Percentiles rank a stretch among this genome's conserved stretches.
Evolutionary conservation across 2,329 filamentous ascomycete species (phyloP).

Genomic region (Arthrobotrys megalospora): DNA sequence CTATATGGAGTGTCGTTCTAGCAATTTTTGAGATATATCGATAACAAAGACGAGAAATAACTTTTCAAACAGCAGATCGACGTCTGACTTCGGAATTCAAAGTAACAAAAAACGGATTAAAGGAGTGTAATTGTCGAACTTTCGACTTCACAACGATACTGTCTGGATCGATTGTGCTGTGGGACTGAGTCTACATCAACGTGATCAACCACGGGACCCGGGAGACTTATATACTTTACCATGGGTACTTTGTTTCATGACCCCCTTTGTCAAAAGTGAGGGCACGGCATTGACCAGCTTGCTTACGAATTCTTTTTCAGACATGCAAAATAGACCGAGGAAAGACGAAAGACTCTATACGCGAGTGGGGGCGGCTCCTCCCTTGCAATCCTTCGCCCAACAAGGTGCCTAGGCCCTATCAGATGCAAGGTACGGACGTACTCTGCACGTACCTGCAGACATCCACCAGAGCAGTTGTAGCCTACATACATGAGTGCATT

Average conservation of each 20-base stretch:
- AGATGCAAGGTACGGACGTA: constrained; percentile 26
- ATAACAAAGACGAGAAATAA: neutral
- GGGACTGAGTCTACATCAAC: constrained; percentile 30
- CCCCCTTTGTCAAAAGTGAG: constrained; percentile 11
- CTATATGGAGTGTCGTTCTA: constrained; percentile 46
- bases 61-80: constrained; percentile 9
- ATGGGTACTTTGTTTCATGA: constrained; percentile 23
- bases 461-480: constrained; percentile 16
- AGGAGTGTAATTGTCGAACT: constrained; percentile 56
- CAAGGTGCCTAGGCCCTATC: constrained; percentile 51
- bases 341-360: neutral
- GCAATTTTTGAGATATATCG: constrained; percentile 19
- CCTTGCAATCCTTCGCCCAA: constrained; percentile 29
- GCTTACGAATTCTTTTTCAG: constrained; percentile 57
- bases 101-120: constrained; percentile 16
- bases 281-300: constrained; percentile 12
- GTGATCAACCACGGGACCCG: constrained; percentile 42
- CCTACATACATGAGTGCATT: constrained; percentile 23
- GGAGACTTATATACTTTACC: constrained; percentile 50
- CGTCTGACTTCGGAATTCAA: neutral
- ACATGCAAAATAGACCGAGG: constrained; percentile 37
- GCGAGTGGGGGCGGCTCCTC: constrained; percentile 43
- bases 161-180: constrained; percentile 32
- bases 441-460: constrained; percentile 10
- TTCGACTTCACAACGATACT: constrained; percentile 51